Evolutionary conservation across 805 yeast genomes (phyloP), one percentile per base, ranked within the genome.

Genomic region (Candida boleticola): DNA sequence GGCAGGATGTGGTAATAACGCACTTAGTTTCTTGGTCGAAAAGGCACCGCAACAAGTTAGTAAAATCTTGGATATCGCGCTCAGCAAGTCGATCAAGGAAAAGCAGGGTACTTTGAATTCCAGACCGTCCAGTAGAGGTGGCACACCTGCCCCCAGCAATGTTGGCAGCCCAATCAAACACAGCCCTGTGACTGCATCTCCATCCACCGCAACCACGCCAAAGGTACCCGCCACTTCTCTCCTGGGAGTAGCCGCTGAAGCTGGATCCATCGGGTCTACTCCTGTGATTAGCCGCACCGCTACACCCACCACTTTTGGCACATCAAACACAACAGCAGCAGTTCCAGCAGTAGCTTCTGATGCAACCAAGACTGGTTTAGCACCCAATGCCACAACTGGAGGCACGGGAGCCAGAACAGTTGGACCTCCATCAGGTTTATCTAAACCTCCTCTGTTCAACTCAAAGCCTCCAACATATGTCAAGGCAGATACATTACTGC

Each of bases 21-120:
- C 93, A 3, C 66, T 86, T 47, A 80, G 85, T 11, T 84, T 87
- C 25, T 72, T 84, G 54, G 87, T 85, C 53, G 92, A 86, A 43
- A 82, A 81, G 49, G 87, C 87, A 40, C 95, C 95, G 2, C 83
- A 80, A 46, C 90, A 85, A 59, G 77, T 86, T 39, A 85, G 89
- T 40, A 80, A 82, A 57, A 85, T 86, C 46, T 68, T 86, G 49
- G 88, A 86, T 5, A 85, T 86, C 31, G 93, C 93, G 1, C 77
- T 86, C 53, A 83, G 86, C 52, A 88, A 88, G 36, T 86, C 90
- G 0, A 83, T 90, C 40, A 66, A 64, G 44, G 73, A 70, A 49
- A 64, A 38, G 17, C 71, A 68, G 45, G 65, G 65, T 10, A 36
- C 23, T 11, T 25, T 45, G 20, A 43, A 53, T 1, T 44, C 61